Evolutionary conservation across 202 grass and related monocot species (phyloP).

Genomic region (Eragrostis tef): DNA sequence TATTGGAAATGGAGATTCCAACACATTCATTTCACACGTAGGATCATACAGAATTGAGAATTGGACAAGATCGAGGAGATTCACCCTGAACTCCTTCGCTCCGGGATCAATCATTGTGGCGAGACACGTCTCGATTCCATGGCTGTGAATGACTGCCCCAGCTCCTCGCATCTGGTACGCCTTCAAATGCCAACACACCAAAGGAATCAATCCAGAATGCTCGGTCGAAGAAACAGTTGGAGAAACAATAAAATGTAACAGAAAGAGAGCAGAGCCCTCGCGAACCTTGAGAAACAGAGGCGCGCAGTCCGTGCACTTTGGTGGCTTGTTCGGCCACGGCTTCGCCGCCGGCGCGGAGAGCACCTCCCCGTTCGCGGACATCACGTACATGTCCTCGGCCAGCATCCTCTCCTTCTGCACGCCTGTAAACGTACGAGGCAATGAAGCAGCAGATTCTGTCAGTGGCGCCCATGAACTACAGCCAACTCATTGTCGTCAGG

Average conservation of each 20-base stretch:
- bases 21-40: too few relatives aligned
- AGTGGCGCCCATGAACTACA: not conserved
- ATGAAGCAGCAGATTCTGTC: not conserved
- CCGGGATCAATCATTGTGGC: conserved; percentile 76
- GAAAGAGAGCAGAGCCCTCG: conserved; percentile 2
- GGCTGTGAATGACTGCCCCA: conserved; percentile 95
- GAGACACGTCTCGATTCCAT: conserved; percentile 89
- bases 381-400: conserved; percentile 79
- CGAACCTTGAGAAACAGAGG: conserved; percentile 91
- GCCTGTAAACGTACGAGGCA: conserved; percentile 47
- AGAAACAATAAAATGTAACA: not conserved
- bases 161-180: conserved; percentile 84
- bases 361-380: conserved; percentile 61
- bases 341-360: conserved; percentile 60
- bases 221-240: conserved; percentile 24
- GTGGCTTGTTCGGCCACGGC: conserved; percentile 75
- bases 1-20: not conserved
- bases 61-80: conserved; percentile 25
- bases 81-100: conserved; percentile 89
- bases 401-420: conserved; percentile 97
- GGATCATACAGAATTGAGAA: not conserved
- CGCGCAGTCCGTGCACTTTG: conserved; percentile 85
- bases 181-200: conserved; percentile 44
- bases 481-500: too few relatives aligned
- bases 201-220: conserved; percentile 22